A percentile compares a stretch with the other conserved stretches of the same genome.
Evolutionary conservation across 2,329 filamentous ascomycete species (phyloP).

Genomic region (Trichoderma koningiopsis): DNA sequence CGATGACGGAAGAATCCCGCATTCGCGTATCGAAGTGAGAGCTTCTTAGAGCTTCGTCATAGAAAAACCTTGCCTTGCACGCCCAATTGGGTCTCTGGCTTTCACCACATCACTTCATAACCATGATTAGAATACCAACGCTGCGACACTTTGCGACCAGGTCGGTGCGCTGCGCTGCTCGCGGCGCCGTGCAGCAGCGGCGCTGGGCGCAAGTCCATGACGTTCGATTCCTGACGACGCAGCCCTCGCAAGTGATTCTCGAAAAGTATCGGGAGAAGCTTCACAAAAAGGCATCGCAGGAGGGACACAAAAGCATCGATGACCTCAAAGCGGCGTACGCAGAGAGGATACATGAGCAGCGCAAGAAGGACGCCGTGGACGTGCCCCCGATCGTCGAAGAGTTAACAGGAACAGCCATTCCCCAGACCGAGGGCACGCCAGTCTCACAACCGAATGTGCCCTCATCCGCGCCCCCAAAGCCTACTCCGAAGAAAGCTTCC

Average conservation of each 20-base stretch:
- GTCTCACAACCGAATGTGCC: conserved; percentile 42
- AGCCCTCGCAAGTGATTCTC: conserved; percentile 65
- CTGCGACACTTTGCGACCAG: conserved; percentile 50
- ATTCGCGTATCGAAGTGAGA: neutral
- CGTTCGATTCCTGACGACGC: conserved; percentile 83
- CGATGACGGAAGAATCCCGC: conserved; percentile 26
- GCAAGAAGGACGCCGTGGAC: conserved; percentile 65
- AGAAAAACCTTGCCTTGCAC: neutral
- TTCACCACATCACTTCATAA: neutral
- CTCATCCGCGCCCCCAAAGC: conserved; percentile 31
- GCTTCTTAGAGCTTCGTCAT: neutral
- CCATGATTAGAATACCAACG: conserved; percentile 42
- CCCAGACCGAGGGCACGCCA: conserved; percentile 42
- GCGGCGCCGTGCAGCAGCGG: conserved; percentile 55
- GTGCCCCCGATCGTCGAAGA: conserved; percentile 38
- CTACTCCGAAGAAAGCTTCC: conserved; percentile 23
- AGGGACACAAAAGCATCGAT: conserved; percentile 70
- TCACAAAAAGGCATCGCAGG: conserved; percentile 73
- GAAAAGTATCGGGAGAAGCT: conserved; percentile 91
- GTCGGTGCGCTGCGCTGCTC: conserved; percentile 36
- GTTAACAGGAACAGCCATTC: conserved; percentile 30
- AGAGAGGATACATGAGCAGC: conserved; percentile 75
- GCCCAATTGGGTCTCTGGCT: neutral
- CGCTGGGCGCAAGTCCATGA: conserved; percentile 93
- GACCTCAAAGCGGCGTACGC: conserved; percentile 81